Percentiles rank a stretch among this genome's conserved stretches.
Conservation (phyloP, 2,329 filamentous ascomycete genomes). For the Paecilomyces niveus region DNA sequence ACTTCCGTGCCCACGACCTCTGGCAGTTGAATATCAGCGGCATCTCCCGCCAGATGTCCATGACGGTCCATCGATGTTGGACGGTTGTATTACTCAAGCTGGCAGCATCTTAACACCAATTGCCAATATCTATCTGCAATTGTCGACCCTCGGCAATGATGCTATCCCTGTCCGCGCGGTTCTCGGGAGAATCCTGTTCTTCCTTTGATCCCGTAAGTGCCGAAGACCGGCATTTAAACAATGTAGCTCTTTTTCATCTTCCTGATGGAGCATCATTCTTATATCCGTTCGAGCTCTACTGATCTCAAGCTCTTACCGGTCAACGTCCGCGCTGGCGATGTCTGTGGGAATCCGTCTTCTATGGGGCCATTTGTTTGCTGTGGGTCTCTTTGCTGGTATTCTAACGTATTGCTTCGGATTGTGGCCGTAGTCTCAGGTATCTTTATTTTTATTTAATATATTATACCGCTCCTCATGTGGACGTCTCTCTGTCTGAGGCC, state of each 20-base stretch:
- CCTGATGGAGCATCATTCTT: not conserved
- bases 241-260: not conserved
- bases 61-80: not conserved
- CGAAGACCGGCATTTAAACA: not conserved
- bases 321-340: not conserved
- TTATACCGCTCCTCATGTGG: not conserved
- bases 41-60: constrained; percentile 4
- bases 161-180: not conserved
- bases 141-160: not conserved
- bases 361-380: not conserved
- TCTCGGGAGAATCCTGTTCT: not conserved
- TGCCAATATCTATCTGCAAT: not conserved
- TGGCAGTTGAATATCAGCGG: constrained; percentile 1
- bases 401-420: not conserved
- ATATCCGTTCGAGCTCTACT: not conserved
- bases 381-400: not conserved
- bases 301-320: not conserved
- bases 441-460: not conserved
- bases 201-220: not conserved
- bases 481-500: not conserved
- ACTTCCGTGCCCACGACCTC: constrained; percentile 13
- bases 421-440: not conserved
- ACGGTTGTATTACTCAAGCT: not conserved
- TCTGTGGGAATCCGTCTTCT: not conserved
- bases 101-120: not conserved